A percentile compares a stretch with the other conserved stretches of the same genome.
These are phyloP conservation scores for Myxozyma mucilagina DNA, from an alignment of 805 yeast species.

Conservation along the genomic window DNA sequence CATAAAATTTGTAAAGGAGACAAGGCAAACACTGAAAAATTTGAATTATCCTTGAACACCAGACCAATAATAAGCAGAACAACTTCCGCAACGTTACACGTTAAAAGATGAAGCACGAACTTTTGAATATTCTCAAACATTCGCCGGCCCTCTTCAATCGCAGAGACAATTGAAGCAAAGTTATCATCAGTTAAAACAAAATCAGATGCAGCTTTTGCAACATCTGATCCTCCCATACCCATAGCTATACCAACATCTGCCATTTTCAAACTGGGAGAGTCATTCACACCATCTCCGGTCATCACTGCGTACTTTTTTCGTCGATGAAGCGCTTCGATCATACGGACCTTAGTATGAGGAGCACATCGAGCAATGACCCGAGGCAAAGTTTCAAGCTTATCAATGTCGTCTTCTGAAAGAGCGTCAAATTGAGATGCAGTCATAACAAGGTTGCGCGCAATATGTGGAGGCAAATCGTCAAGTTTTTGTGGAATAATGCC, in stretches of 20 bases:
- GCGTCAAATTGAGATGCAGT: constrained; percentile 71
- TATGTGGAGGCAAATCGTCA: constrained; percentile 41
- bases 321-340: constrained; percentile 74
- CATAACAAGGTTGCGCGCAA: constrained; percentile 52
- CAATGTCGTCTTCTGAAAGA: constrained; percentile 61
- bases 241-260: constrained; percentile 84
- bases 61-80: constrained; percentile 68
- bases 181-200: constrained; percentile 77
- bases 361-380: constrained; percentile 81
- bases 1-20: constrained; percentile 79
- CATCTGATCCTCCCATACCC: constrained; percentile 81
- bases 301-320: constrained; percentile 67
- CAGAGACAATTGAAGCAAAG: constrained; percentile 75
- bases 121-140: constrained; percentile 78
- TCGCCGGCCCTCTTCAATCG: constrained; percentile 77
- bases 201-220: constrained; percentile 81
- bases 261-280: constrained; percentile 71
- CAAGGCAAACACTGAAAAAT: constrained; percentile 75
- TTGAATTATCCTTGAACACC: constrained; percentile 63
- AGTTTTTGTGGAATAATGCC: constrained; percentile 66
- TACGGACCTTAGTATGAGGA: constrained; percentile 76
- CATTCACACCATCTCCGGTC: constrained; percentile 86
- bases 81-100: constrained; percentile 73
- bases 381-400: constrained; percentile 64
- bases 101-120: constrained; percentile 69